These are phyloP conservation scores for Solanum sparsipilum DNA, from an alignment of 257 asterid species.

Conservation along the genomic window DNA sequence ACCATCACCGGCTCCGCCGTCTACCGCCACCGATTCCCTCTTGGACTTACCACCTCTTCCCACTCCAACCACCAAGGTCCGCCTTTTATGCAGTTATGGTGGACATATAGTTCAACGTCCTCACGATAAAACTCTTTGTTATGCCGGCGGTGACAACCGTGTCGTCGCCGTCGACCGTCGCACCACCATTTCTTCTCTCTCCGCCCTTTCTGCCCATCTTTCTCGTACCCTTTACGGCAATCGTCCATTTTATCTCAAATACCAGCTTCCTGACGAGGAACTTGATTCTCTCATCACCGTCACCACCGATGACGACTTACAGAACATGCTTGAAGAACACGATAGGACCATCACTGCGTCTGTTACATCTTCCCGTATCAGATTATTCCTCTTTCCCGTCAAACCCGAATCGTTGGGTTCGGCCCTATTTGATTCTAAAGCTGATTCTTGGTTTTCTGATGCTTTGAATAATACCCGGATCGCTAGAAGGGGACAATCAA, in stretches of 20 bases:
- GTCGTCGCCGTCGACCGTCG: slow-evolving; percentile 78
- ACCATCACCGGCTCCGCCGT: slow-evolving; percentile 25
- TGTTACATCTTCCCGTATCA: slow-evolving; percentile 39
- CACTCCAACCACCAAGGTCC: slow-evolving; percentile 38
- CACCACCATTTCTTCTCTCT: slow-evolving; percentile 35
- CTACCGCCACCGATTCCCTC: slow-evolving; percentile 9
- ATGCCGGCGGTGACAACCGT: slow-evolving; percentile 81
- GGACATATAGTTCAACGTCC: slow-evolving; percentile 87
- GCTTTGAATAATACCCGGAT: slow-evolving; percentile 53
- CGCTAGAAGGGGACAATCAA: slow-evolving; percentile 52
- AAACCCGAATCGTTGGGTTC: slow-evolving; percentile 51
- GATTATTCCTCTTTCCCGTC: slow-evolving; percentile 61
- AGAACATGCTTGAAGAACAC: slow-evolving; percentile 79
- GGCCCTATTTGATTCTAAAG: slow-evolving; percentile 46
- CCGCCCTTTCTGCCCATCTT: slow-evolving; percentile 40
- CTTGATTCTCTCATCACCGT: slow-evolving; percentile 74
- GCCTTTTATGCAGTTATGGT: slow-evolving; percentile 90
- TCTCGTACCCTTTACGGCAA: slow-evolving; percentile 41
- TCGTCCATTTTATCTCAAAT: slow-evolving; percentile 65
- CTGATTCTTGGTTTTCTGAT: slow-evolving; percentile 72
- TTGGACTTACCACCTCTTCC: slow-evolving; percentile 14
- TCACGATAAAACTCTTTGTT: slow-evolving; percentile 53
- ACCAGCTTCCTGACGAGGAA: slow-evolving; percentile 74
- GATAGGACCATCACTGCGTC: slow-evolving; percentile 21
- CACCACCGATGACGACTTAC: slow-evolving; percentile 68